A percentile compares a stretch with the other conserved stretches of the same genome.
These are phyloP conservation scores for Chlorella sp. DNA, from an alignment of 139 green algal species.

Conservation along the genomic window DNA sequence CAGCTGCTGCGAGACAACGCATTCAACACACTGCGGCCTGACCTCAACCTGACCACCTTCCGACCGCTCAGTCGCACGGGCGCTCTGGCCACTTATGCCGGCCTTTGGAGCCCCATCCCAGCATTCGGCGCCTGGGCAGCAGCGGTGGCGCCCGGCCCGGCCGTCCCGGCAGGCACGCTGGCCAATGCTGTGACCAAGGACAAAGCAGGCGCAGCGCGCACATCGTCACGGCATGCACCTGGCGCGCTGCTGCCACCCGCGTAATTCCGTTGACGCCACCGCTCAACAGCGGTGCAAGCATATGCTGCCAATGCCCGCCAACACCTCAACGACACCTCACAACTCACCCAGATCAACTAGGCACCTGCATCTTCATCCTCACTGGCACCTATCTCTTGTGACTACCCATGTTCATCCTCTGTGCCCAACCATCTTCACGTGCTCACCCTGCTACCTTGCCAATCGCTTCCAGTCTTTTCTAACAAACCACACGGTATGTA, in stretches of 20 bases:
- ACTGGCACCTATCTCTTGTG: too few relatives aligned
- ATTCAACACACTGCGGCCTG: neutral
- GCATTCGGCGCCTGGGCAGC: neutral
- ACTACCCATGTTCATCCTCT: too few relatives aligned
- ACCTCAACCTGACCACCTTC: neutral
- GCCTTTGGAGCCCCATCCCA: neutral
- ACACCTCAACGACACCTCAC: too few relatives aligned
- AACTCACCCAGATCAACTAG: too few relatives aligned
- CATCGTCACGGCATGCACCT: neutral
- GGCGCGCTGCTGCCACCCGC: conserved; percentile 2
- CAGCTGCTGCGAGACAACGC: conserved; percentile 5
- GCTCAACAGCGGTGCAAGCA: too few relatives aligned
- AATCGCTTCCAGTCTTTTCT: too few relatives aligned
- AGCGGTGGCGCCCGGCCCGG: neutral
- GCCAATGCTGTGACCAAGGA: conserved; percentile 1
- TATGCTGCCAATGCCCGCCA: too few relatives aligned
- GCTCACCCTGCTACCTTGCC: too few relatives aligned
- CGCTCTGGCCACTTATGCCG: neutral
- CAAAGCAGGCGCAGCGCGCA: conserved; percentile 6
- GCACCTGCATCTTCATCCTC: too few relatives aligned
- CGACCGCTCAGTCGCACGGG: neutral
- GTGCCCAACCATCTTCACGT: too few relatives aligned
- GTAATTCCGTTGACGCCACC: too few relatives aligned
- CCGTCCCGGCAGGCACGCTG: neutral
- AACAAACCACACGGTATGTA: too few relatives aligned